A percentile compares a stretch with the other conserved stretches of the same genome.
Conservation (phyloP, 495 filamentous ascomycete species). For the Penicillium macrosclerotiorum region DNA sequence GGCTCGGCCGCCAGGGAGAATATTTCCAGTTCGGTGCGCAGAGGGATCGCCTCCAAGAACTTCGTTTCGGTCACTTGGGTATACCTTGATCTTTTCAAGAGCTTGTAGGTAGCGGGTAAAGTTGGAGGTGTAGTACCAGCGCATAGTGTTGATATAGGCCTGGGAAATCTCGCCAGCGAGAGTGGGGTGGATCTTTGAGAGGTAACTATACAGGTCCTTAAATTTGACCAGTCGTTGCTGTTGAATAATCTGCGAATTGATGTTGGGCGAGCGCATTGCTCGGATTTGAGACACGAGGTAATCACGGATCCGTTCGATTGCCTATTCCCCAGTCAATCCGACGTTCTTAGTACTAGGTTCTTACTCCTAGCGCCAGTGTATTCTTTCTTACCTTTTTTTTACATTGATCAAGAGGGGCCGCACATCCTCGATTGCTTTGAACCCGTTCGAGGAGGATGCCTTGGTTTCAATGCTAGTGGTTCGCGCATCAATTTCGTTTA, state of each 20-base stretch:
- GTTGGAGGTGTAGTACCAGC: constrained; percentile 93
- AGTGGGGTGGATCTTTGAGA: constrained; percentile 70
- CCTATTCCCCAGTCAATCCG: constrained; percentile 45
- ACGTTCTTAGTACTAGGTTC: not conserved
- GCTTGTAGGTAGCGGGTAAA: constrained; percentile 85
- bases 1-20: constrained; percentile 34
- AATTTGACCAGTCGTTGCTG: constrained; percentile 83
- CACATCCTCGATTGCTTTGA: constrained; percentile 77
- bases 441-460: constrained; percentile 55
- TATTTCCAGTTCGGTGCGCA: constrained; percentile 49
- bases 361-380: not conserved
- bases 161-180: constrained; percentile 85
- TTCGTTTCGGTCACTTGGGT: constrained; percentile 79
- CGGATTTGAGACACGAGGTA: constrained; percentile 93
- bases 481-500: constrained; percentile 81
- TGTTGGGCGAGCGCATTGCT: constrained; percentile 84
- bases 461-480: constrained; percentile 67
- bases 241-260: constrained; percentile 95
- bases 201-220: constrained; percentile 82
- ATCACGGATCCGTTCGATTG: constrained; percentile 90
- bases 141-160: constrained; percentile 97
- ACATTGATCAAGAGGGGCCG: constrained; percentile 81
- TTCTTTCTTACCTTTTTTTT: constrained; percentile 67
- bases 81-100: constrained; percentile 79
- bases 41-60: constrained; percentile 77